Evolutionary conservation across 345 rosid species (phyloP).

Genomic region (Heritiera littoralis): DNA sequence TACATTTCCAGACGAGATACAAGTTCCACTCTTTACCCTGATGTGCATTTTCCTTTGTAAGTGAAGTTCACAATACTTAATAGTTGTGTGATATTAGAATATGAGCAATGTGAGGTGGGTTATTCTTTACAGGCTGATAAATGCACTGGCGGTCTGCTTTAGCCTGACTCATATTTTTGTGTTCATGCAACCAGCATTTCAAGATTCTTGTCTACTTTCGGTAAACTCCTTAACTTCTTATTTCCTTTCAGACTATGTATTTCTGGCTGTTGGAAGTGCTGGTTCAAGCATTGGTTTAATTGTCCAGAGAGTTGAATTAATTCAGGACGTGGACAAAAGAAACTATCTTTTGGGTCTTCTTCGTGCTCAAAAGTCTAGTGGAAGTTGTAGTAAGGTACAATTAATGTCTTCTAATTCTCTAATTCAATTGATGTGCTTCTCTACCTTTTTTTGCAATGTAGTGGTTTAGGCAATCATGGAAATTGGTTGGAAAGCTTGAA

Average conservation of each 20-base stretch:
- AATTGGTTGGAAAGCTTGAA: too few relatives aligned
- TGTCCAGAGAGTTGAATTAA: constrained; percentile 91
- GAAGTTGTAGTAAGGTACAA: constrained; percentile 67
- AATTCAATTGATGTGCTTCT: background rate
- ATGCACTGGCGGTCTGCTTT: too few relatives aligned
- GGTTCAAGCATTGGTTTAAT: constrained; percentile 98
- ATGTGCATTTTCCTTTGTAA: too few relatives aligned
- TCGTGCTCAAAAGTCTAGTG: constrained; percentile 82
- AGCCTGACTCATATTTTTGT: background rate
- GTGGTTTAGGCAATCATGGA: background rate
- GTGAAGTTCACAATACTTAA: too few relatives aligned
- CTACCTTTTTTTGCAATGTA: background rate
- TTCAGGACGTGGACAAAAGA: constrained; percentile 89
- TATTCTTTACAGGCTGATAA: too few relatives aligned
- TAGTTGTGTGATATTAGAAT: too few relatives aligned
- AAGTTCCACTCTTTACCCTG: too few relatives aligned
- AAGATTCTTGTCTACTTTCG: background rate
- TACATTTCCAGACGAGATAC: too few relatives aligned
- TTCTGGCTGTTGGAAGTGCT: constrained; percentile 97
- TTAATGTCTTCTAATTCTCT: background rate
- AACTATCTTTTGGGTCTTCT: constrained; percentile 97
- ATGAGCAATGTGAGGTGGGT: too few relatives aligned
- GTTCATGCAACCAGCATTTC: background rate
- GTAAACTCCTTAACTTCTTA: constrained; percentile 49
- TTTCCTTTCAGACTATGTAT: constrained; percentile 70